Percentiles rank a stretch among this genome's conserved stretches.
Conservation (phyloP, 2,329 filamentous ascomycete species). For the Tricladium varicosporioides region DNA sequence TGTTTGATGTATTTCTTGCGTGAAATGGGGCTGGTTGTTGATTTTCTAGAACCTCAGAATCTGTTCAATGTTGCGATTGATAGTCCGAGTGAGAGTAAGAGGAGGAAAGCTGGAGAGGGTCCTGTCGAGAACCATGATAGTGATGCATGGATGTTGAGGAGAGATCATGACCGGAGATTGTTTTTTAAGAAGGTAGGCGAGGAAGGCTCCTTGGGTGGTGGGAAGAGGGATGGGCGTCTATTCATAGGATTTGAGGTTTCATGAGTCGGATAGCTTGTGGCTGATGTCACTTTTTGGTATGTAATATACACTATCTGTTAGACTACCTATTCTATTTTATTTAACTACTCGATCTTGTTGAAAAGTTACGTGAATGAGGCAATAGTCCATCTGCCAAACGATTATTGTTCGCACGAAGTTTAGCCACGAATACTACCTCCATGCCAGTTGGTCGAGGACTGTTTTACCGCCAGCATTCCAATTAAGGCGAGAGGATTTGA, state of each 20-base stretch:
- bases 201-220: neutral
- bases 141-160: constrained; percentile 2
- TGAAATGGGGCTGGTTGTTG: constrained; percentile 6
- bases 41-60: constrained; percentile 9
- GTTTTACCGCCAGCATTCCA: too few relatives aligned
- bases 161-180: constrained; percentile 3
- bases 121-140: neutral
- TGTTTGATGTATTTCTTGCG: constrained; percentile 10
- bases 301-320: too few relatives aligned
- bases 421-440: too few relatives aligned
- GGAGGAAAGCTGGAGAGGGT: neutral
- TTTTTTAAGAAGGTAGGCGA: constrained; percentile 2
- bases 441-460: too few relatives aligned
- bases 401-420: too few relatives aligned
- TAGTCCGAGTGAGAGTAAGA: constrained; percentile 7
- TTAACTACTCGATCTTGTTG: too few relatives aligned
- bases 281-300: neutral
- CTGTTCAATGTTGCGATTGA: constrained; percentile 1
- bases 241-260: neutral
- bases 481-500: too few relatives aligned
- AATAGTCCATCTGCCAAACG: too few relatives aligned
- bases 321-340: too few relatives aligned
- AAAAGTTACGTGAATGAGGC: too few relatives aligned
- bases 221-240: neutral
- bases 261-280: neutral